Evolutionary conservation across 306 rosid species (phyloP).

Genomic region (Cicer arietinum): DNA sequence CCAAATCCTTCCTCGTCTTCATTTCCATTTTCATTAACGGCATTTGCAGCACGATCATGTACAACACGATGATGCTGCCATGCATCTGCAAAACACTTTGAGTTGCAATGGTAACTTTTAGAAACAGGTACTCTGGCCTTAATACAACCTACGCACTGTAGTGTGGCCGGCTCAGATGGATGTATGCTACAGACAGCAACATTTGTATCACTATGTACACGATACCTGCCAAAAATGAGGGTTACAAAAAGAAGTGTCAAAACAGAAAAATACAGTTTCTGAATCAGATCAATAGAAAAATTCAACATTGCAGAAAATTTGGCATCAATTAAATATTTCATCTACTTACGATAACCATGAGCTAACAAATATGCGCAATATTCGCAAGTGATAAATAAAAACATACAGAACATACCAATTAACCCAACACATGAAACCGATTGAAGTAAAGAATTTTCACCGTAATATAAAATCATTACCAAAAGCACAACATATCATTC

Average conservation of each 20-base stretch:
- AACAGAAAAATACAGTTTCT: neutral
- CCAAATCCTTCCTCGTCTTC: conserved; percentile 89
- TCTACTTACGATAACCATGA: neutral
- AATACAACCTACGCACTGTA: conserved; percentile 89
- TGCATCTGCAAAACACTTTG: conserved; percentile 93
- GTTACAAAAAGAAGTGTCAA: conserved; percentile 33
- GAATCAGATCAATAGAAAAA: conserved; percentile 29
- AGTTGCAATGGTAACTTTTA: conserved; percentile 91
- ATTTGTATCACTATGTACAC: conserved; percentile 87
- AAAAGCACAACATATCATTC: neutral
- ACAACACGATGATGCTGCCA: conserved; percentile 98
- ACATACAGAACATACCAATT: conserved; percentile 19
- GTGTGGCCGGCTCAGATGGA: conserved; percentile 92
- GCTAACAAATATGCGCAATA: conserved; percentile 28
- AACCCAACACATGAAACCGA: conserved; percentile 24
- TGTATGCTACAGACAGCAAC: conserved; percentile 91
- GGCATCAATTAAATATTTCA: conserved; percentile 18
- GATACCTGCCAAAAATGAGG: conserved; percentile 73
- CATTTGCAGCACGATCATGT: conserved; percentile 96
- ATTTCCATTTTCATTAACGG: conserved; percentile 86
- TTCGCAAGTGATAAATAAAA: conserved; percentile 12
- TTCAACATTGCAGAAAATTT: conserved; percentile 16
- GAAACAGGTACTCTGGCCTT: conserved; percentile 82
- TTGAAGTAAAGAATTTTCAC: neutral
- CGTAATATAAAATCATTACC: neutral